phyloP scores from a whole-genome alignment of 1,139 yeast genomes.

The Tardiomyces depauwii region DNA sequence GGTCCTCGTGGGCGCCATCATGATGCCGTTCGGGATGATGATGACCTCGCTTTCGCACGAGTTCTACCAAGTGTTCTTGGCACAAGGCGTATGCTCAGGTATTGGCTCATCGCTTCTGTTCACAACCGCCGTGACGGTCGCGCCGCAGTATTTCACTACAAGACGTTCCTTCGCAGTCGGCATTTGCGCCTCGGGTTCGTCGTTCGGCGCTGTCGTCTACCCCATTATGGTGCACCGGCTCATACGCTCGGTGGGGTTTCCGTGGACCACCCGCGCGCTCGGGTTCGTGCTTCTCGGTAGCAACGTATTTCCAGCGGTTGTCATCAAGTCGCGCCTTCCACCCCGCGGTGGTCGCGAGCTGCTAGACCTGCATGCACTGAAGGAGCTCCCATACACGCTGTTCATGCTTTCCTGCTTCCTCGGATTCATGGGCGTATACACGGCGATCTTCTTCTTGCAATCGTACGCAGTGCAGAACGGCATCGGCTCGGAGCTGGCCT shows the following conservation, averaged over 20 bases:
- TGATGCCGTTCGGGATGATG: conserved; percentile 39
- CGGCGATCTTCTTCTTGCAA: conserved; percentile 27
- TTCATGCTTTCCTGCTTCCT: conserved; percentile 20
- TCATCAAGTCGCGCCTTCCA: conserved; percentile 19
- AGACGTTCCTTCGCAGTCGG: conserved; percentile 49
- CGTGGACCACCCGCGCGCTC: conserved; percentile 40
- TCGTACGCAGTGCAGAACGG: conserved; percentile 18
- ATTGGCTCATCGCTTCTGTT: conserved; percentile 31
- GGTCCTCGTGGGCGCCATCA: conserved; percentile 36
- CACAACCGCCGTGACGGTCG: conserved; percentile 29
- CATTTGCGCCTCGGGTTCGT: conserved; percentile 48
- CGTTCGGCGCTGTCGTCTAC: conserved; percentile 51
- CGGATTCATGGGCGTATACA: conserved; percentile 25
- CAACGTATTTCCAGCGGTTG: conserved; percentile 12
- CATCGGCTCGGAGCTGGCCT: conserved; percentile 13
- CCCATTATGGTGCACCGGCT: conserved; percentile 33
- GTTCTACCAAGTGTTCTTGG: conserved; percentile 44
- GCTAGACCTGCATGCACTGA: conserved; percentile 20
- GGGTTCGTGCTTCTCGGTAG: conserved; percentile 29
- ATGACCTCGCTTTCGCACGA: conserved; percentile 39
- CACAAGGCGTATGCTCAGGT: conserved; percentile 47
- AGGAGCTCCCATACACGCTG: conserved; percentile 20
- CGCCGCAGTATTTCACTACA: conserved; percentile 42
- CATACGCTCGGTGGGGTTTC: conserved; percentile 33
- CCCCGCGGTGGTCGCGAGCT: conserved; percentile 21